Percentiles rank a stretch among this genome's conserved stretches.
These are phyloP conservation scores for Cladorrhinum samala DNA, from an alignment of 495 filamentous ascomycete species.

Conservation along the genomic window DNA sequence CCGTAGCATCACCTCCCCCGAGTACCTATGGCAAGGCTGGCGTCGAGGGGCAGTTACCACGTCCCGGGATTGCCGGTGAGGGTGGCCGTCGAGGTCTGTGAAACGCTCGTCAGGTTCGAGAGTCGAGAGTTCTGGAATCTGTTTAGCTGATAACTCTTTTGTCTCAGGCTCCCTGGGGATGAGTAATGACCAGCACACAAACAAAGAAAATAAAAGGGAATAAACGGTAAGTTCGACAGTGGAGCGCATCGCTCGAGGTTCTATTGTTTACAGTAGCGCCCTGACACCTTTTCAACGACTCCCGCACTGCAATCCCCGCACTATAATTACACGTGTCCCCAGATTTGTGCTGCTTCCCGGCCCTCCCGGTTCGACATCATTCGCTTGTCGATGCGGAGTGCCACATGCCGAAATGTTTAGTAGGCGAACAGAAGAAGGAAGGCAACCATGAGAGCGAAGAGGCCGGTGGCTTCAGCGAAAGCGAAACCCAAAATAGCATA, in stretches of 20 bases:
- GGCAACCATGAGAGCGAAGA: slow-evolving; percentile 39
- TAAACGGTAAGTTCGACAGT: not conserved
- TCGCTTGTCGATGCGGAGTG: not conserved
- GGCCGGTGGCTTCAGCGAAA: slow-evolving; percentile 35
- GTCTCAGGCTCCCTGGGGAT: not conserved
- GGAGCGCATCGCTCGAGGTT: not conserved
- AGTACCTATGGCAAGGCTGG: no score
- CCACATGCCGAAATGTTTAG: slow-evolving; percentile 18
- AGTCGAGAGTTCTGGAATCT: not conserved
- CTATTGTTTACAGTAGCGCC: not conserved
- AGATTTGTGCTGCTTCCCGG: not conserved
- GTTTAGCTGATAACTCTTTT: not conserved
- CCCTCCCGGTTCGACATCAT: not conserved
- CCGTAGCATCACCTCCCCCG: no score
- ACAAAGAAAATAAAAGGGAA: not conserved
- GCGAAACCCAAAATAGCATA: slow-evolving; percentile 37
- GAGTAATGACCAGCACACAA: not conserved
- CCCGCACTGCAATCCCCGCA: not conserved
- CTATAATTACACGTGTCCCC: not conserved
- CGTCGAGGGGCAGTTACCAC: no score
- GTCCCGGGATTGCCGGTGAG: no score
- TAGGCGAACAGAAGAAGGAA: slow-evolving; percentile 37
- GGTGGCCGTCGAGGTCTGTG: no score
- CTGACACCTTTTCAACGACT: not conserved
- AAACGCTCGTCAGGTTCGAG: no score